These are phyloP conservation scores for Tilletia horrida DNA, from an alignment of 1,284 basidiomycete species.

Conservation along the genomic window DNA sequence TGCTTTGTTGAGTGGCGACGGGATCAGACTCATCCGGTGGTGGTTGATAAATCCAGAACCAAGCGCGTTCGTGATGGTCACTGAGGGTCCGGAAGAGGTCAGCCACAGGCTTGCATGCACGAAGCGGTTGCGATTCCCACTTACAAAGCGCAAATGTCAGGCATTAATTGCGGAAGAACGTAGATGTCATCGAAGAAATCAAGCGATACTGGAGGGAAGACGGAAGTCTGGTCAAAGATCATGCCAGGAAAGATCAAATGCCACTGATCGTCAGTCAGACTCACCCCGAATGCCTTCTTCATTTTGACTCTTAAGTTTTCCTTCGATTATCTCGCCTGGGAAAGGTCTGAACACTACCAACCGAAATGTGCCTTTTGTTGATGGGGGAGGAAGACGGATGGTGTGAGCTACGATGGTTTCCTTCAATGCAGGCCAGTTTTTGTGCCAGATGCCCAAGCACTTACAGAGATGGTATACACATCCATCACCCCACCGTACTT, in stretches of 20 bases:
- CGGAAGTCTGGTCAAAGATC: no score
- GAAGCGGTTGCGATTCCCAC: conserved; percentile 44
- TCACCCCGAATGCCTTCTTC: conserved; percentile 75
- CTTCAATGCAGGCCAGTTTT: no score
- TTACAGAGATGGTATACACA: conserved; percentile 78
- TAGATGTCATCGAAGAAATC: conserved; percentile 95
- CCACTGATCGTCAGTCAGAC: no score
- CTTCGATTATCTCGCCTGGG: conserved; percentile 80
- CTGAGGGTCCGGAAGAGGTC: conserved; percentile 25
- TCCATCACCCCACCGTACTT: conserved; percentile 89
- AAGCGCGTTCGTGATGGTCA: conserved; percentile 56
- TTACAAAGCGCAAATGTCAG: conserved; percentile 74
- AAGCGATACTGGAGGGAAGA: conserved; percentile 51
- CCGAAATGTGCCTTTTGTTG: conserved; percentile 69
- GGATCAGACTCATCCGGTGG: conserved; percentile 39
- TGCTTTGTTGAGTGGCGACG: conserved; percentile 59
- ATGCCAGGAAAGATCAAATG: no score
- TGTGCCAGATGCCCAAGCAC: conserved; percentile 58
- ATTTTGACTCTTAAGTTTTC: conserved; percentile 79
- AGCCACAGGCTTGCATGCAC: neutral
- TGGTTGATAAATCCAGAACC: conserved; percentile 56
- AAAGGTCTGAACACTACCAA: conserved; percentile 89
- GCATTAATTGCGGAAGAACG: conserved; percentile 66
- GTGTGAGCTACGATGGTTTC: conserved; percentile 18
- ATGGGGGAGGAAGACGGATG: conserved; percentile 16